Evolutionary conservation across 2,329 filamentous ascomycete genomes (phyloP), one percentile per base, ranked within the genome.

Genomic region (Xenoacremonium recifei): DNA sequence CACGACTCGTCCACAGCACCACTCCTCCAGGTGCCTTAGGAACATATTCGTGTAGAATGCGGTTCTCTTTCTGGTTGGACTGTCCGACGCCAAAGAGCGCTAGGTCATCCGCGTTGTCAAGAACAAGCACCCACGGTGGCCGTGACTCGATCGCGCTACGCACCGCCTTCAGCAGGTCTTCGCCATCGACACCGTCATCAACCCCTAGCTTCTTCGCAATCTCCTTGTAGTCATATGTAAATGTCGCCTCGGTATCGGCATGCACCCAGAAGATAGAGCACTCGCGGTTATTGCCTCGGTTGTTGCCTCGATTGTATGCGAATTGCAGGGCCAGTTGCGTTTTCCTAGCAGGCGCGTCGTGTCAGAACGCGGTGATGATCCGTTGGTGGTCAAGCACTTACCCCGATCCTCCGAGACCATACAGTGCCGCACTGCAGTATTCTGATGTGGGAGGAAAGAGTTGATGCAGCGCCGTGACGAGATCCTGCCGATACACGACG

Each of bases 211-310:
- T 47, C 23, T 37, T 53, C 0, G 61, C 60, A 30, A 70, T 63
- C 1, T 36, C 40, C 32, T 51, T 57, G 31, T 63, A 67, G 42
- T 59, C 60, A 9, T 58, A 49, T 2, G 42, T 32, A 37, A 69
- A 65, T 3, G 58, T 65, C 10, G 54, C 51, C 23, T 58, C 47
- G 35, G 40, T 62, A 37, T 64, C 55, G 10, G 64, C 65, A 40
- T 66, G 61, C 2, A 68, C 59, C 65, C 62, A 69, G 42, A 68
- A 66, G 2, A 70, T 51, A 0, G 59, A 64, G 37, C 59, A 61
- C 5, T 37, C 16, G 1, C 41, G 33, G 10, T 54, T 48, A 4
- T 45, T 12, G n/a, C 45, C 42, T 39, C 53, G 51, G 10, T 54
- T 48, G 5, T 45, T 12, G n/a, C 45, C 42, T 39, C 53, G 51